Evolutionary conservation across 169 alveolate species (phyloP).

Genomic region (Perkinsus chesapeaki): DNA sequence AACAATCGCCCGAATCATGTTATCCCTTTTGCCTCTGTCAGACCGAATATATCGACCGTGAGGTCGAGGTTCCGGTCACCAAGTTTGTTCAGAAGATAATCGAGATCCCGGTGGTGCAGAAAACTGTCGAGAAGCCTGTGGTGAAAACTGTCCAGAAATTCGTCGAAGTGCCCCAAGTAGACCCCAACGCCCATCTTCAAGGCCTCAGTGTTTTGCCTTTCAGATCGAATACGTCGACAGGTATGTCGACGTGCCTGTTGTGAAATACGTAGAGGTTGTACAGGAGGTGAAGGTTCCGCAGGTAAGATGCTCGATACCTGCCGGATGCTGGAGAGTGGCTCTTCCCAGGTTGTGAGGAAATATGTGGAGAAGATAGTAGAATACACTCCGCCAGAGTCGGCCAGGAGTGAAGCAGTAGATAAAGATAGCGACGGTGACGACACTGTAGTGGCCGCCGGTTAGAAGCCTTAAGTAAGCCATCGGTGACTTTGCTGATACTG

Average conservation of each 20-base stretch:
- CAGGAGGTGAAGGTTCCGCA: background rate
- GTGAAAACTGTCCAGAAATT: background rate
- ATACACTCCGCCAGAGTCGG: background rate
- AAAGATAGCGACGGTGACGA: background rate
- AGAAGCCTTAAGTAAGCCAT: background rate
- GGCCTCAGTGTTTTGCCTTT: background rate
- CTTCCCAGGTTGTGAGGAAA: background rate
- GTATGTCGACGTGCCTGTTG: background rate
- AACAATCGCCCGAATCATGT: background rate
- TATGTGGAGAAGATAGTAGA: background rate
- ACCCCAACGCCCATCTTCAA: background rate
- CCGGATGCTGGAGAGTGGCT: background rate
- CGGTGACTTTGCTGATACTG: too few relatives aligned
- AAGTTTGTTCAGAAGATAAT: background rate
- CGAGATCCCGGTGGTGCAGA: background rate
- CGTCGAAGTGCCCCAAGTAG: background rate
- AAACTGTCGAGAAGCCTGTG: background rate
- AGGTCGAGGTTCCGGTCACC: background rate
- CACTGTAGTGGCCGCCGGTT: background rate
- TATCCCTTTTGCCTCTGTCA: too few relatives aligned
- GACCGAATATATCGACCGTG: background rate
- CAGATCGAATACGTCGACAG: background rate
- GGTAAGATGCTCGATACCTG: background rate
- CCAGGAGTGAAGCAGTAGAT: background rate
- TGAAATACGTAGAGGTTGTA: background rate